Evolutionary conservation across 2,329 filamentous ascomycete genomes (phyloP), one percentile per base, ranked within the genome.

Genomic region (Emergomyces pasteurianus): DNA sequence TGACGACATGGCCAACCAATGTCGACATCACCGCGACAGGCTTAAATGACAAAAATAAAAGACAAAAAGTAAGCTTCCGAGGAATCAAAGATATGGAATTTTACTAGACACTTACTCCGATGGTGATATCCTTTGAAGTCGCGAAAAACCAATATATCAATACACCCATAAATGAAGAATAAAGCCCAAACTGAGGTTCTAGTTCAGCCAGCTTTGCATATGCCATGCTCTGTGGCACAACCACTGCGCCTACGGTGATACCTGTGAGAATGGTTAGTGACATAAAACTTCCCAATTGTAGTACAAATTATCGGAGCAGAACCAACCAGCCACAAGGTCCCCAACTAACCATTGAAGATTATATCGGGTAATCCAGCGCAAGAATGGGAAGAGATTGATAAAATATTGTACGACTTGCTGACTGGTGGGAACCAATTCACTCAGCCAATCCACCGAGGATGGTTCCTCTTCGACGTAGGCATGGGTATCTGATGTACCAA

Each of bases 41-140:
- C 86, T 90, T 65, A 26, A 23, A 38, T 42, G 23, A 46, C n/a
- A n/a, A n/a, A n/a, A 47, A 9, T 42, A 31, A 62, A 58, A 26
- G 42, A 38, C 61, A 58, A 31, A 63, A 67, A 3, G 42, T 60
- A 60, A 64, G 62, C 54, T 60, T 62, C 58, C 12, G 60, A 46
- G 40, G 1, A 10, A n/a, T 10, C 1, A 57, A 67, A 43, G 16
- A 57, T 36, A 53, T 23, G 36, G 14, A 49, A 49, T 26, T 36
- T 3, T 42, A 18, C n/a, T n/a, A 21, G 26, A 57, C 1, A 82
- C 86, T 76, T 80, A 89, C 87, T 18, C 92, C 92, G 61, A 97
- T 97, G 10, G 92, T 96, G 70, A 99, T 97, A 74, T 99, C 92
- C 72, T 97, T 99, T 16, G 92, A 96, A 0, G 94, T 99, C 40